Evolutionary conservation across 2,329 filamentous ascomycete genomes (phyloP).

Genomic region (Apiospora pterosperma): DNA sequence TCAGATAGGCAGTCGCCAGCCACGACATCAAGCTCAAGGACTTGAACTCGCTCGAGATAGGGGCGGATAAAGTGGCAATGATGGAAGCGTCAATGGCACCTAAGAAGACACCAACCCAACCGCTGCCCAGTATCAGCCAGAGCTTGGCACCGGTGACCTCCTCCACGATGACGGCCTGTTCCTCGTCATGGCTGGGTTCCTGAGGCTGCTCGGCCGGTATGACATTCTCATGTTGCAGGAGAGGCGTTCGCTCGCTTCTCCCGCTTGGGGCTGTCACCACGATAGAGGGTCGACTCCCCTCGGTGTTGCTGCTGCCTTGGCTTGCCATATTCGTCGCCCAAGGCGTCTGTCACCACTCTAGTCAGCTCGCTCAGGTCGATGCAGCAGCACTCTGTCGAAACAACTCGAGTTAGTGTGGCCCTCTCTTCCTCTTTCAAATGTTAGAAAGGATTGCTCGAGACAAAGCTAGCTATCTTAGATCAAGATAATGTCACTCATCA

Average conservation of each 20-base stretch:
- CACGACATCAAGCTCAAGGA: conserved; percentile 81
- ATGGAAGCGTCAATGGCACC: conserved; percentile 73
- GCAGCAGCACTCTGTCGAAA: neutral
- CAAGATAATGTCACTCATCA: neutral
- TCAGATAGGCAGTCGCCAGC: conserved; percentile 84
- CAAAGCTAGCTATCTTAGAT: neutral
- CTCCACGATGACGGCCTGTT: conserved; percentile 44
- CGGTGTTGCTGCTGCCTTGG: neutral
- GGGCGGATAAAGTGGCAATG: conserved; percentile 78
- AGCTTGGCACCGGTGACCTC: conserved; percentile 47
- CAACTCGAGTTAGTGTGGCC: neutral
- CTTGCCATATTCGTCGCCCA: neutral
- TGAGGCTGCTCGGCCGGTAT: conserved; percentile 13
- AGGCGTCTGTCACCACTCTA: neutral
- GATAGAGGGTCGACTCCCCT: neutral
- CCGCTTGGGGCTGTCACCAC: neutral
- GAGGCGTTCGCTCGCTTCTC: conserved; percentile 19
- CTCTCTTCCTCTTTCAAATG: neutral
- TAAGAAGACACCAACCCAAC: conserved; percentile 60
- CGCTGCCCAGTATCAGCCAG: conserved; percentile 50
- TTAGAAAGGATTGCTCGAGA: neutral
- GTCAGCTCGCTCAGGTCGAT: neutral
- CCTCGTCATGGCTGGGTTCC: conserved; percentile 31
- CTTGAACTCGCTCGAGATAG: conserved; percentile 79
- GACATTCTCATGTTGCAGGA: conserved; percentile 14